Evolutionary conservation across 768 basidiomycete species (phyloP).

Genomic region (Mycena galopus): DNA sequence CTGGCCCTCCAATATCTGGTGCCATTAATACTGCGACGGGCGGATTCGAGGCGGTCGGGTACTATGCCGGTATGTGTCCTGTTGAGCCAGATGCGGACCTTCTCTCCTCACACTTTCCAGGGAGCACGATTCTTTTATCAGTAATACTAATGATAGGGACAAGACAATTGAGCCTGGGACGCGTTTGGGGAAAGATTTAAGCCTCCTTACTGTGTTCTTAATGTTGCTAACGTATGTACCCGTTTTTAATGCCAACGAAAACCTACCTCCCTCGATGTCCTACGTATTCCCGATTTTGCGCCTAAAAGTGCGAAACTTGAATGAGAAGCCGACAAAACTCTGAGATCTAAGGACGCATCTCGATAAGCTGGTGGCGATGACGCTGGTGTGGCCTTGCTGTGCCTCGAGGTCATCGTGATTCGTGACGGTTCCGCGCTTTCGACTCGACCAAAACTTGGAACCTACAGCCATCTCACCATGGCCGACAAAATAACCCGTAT

Average conservation of each 20-base stretch:
- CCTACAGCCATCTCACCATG: slow-evolving; percentile 56
- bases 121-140: slow-evolving; percentile 33
- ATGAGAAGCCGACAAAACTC: too few relatives aligned
- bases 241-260: too few relatives aligned
- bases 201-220: not conserved
- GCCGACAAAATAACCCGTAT: slow-evolving; percentile 98
- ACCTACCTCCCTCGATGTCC: too few relatives aligned
- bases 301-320: too few relatives aligned
- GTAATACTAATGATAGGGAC: slow-evolving; percentile 33
- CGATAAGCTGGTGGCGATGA: too few relatives aligned
- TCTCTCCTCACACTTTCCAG: slow-evolving; percentile 4
- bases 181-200: slow-evolving; percentile 37
- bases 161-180: slow-evolving; percentile 30
- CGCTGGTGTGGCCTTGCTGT: not conserved
- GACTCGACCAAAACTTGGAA: slow-evolving; percentile 9
- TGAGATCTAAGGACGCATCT: too few relatives aligned
- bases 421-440: slow-evolving; percentile 7
- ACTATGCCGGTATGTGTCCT: slow-evolving; percentile 59
- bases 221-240: too few relatives aligned
- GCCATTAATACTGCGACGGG: slow-evolving; percentile 63
- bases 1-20: slow-evolving; percentile 75
- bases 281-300: too few relatives aligned
- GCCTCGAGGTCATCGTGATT: not conserved
- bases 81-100: not conserved
- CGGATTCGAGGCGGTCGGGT: slow-evolving; percentile 59